phyloP scores from a whole-genome alignment of 2,329 filamentous ascomycete species.

The Fusarium siculi region DNA sequence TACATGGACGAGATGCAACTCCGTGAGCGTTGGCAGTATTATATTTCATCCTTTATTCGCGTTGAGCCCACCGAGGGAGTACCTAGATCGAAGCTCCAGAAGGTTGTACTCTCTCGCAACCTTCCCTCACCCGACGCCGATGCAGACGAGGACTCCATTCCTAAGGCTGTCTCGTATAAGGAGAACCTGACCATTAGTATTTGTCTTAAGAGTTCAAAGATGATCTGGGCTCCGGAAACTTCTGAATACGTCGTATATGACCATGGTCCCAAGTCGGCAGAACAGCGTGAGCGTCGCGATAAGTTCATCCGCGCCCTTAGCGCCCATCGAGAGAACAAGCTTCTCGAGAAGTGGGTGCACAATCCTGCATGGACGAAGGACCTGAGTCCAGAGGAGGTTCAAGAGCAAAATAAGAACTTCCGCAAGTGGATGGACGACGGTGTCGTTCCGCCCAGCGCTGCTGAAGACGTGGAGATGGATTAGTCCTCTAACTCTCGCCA shows the following conservation, averaged over 20 bases:
- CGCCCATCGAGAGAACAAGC: conserved; percentile 74
- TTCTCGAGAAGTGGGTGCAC: conserved; percentile 84
- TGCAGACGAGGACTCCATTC: conserved; percentile 70
- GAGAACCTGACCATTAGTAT: conserved; percentile 79
- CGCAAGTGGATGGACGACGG: conserved; percentile 65
- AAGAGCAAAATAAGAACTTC: conserved; percentile 76
- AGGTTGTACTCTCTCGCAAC: conserved; percentile 77
- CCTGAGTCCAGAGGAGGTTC: conserved; percentile 79
- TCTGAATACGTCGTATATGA: conserved; percentile 79
- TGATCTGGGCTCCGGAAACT: conserved; percentile 78
- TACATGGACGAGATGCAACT: conserved; percentile 89
- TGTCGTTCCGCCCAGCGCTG: conserved; percentile 49
- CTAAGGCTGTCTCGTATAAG: conserved; percentile 69
- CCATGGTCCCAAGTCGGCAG: conserved; percentile 72
- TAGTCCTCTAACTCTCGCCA: conserved; percentile 29
- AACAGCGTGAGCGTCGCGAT: conserved; percentile 65
- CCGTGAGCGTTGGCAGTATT: conserved; percentile 90
- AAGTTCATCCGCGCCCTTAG: conserved; percentile 63
- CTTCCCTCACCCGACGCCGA: conserved; percentile 71
- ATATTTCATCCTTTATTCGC: conserved; percentile 90
- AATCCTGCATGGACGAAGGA: conserved; percentile 85
- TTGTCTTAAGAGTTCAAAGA: conserved; percentile 81
- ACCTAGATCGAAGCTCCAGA: conserved; percentile 70
- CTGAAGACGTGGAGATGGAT: conserved; percentile 49
- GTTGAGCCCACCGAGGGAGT: conserved; percentile 89